Conservation (phyloP, 345 rosid genomes). For the Litchi chinensis region DNA sequence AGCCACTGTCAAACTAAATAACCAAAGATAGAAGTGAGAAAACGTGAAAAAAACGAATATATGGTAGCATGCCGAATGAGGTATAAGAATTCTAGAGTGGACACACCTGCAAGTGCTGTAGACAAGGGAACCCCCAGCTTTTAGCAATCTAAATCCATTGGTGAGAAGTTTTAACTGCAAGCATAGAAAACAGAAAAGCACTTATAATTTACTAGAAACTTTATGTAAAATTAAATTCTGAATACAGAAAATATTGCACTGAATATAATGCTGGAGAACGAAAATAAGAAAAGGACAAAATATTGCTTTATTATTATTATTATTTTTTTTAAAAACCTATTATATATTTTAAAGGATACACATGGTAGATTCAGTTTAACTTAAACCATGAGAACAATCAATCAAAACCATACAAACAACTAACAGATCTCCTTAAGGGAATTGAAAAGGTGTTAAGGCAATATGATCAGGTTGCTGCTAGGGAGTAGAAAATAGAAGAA, state of each 20-base stretch:
- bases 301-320: not conserved
- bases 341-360: not conserved
- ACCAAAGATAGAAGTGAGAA: constrained; percentile 10
- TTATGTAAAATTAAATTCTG: not conserved
- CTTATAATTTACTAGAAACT: not conserved
- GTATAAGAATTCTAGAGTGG: not conserved
- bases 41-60: not conserved
- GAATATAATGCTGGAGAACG: not conserved
- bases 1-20: constrained; percentile 74
- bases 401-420: not conserved
- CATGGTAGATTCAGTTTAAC: not conserved
- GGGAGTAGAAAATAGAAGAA: not conserved
- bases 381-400: not conserved
- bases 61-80: not conserved
- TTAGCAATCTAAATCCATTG: constrained; percentile 82
- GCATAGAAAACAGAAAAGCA: not conserved
- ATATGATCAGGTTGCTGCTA: not conserved
- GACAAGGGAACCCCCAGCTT: constrained; percentile 76
- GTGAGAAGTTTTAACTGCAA: constrained; percentile 77
- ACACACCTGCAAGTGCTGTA: constrained; percentile 95
- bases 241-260: not conserved
- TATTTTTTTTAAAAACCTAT: not conserved
- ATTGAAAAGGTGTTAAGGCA: not conserved
- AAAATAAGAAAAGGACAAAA: constrained; percentile 1
- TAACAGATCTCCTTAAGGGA: not conserved